A percentile compares a stretch with the other conserved stretches of the same genome.
These are phyloP conservation scores for Moricandia moricandioides DNA, from an alignment of 345 rosid species.

Conservation along the genomic window DNA sequence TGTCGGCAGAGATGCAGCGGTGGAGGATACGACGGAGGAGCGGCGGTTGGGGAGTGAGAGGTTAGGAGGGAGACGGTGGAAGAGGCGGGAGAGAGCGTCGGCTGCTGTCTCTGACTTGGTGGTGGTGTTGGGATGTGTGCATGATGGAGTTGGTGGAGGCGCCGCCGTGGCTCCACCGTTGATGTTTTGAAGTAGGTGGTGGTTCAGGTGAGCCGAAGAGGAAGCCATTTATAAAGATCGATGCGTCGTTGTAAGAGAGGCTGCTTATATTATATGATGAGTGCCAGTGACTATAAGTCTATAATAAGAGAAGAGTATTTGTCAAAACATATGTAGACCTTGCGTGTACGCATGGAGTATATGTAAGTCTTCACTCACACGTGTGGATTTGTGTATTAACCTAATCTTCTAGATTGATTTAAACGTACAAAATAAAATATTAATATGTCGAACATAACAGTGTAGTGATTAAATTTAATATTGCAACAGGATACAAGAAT, in stretches of 20 bases:
- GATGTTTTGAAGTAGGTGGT: constrained; percentile 38
- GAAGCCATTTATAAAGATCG: constrained; percentile 22
- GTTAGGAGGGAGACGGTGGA: constrained; percentile 71
- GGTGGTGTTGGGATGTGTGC: constrained; percentile 39
- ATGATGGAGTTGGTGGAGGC: constrained; percentile 83
- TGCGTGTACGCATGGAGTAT: constrained; percentile 28
- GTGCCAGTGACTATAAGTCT: background rate
- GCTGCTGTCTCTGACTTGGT: constrained; percentile 43
- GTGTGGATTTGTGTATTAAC: constrained; percentile 7
- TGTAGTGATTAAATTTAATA: background rate
- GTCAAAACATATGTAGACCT: constrained; percentile 10
- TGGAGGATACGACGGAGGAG: constrained; percentile 24
- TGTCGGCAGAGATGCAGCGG: constrained; percentile 35
- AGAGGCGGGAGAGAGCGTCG: constrained; percentile 62
- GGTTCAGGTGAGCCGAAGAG: constrained; percentile 52
- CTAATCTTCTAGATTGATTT: background rate
- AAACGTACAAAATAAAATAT: background rate
- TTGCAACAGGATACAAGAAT: background rate
- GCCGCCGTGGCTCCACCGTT: constrained; percentile 58
- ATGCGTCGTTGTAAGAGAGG: background rate
- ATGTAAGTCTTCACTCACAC: constrained; percentile 24
- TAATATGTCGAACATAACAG: background rate
- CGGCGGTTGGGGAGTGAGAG: constrained; percentile 65
- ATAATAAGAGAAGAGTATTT: background rate
- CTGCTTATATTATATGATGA: background rate